Evolutionary conservation across 176 grass and related monocot species (phyloP), one percentile per base, ranked within the genome.

Genomic region (Pharus latifolius): DNA sequence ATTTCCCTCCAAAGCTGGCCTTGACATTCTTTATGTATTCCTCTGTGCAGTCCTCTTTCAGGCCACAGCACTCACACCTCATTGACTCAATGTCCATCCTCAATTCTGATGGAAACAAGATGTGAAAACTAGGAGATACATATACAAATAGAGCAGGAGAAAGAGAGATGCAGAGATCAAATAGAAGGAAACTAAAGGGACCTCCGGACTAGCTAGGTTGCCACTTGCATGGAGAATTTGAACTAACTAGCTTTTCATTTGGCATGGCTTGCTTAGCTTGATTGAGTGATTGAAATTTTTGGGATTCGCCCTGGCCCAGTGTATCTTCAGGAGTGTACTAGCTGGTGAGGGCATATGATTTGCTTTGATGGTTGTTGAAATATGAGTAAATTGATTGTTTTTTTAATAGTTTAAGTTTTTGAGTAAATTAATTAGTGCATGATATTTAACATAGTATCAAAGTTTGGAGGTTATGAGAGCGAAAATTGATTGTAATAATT

Each of bases 41-140:
- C 28, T 62, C 30, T 57, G 83, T 91, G 88, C 80, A 91, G 42
- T 91, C 88, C 73, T 87, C 83, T 56, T 72, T 79, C 20, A 91
- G 76, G 61, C 76, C 60, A 43, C 80, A 87, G 60, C 88, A 87
- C 2, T 41, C 75, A 3, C 88, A 91, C 38, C 67, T 83, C 59
- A 76, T 72, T 0, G 65, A 62, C 35, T 87, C 79, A 55, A 72
- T 59, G 19, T 87, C 83, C 83, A 83, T 89, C 68, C 68, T 55
- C 54, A 38, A 38, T 9, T 46, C 24, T 28, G 52, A 62, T 61
- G 75, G 71, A 60, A 43, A 50, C 53, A 60, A 52, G 35, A 31
- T 49, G 15, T 28, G 53, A 13, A 33, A 52, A 51, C 43, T n/a
- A 46, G 19, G 11, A 63, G 49, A 41, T 10, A 65, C 24, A 18